Conservation (phyloP, 257 asterid species). For the Cruciata laevipes region DNA sequence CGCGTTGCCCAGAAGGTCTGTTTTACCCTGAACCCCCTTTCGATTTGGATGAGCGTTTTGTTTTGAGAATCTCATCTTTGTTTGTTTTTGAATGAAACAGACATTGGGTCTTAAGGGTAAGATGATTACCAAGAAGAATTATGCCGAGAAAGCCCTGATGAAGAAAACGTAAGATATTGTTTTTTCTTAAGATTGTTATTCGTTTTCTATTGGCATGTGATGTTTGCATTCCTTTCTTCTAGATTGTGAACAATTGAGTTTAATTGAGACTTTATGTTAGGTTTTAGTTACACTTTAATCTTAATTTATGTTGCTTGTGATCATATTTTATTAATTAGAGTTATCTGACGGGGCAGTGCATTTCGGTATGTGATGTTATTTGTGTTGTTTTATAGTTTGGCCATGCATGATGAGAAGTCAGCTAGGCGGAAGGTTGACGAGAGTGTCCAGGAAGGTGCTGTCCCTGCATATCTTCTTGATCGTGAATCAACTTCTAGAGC, state of each 20-base stretch:
- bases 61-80: neutral
- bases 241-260: neutral
- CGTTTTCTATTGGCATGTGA: neutral
- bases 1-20: conserved; percentile 61
- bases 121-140: conserved; percentile 76
- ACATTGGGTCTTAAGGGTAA: conserved; percentile 94
- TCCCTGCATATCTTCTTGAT: conserved; percentile 94
- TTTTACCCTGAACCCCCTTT: neutral
- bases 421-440: conserved; percentile 84
- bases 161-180: conserved; percentile 86
- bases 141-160: conserved; percentile 85
- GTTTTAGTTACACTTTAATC: neutral
- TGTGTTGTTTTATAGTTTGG: conserved; percentile 38
- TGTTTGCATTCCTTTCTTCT: too few species aligned
- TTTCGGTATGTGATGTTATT: neutral
- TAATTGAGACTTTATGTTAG: neutral
- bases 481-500: conserved; percentile 92
- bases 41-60: neutral
- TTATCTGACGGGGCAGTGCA: neutral
- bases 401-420: conserved; percentile 87
- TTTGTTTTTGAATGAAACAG: conserved; percentile 25
- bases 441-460: conserved; percentile 77
- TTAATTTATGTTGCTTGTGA: neutral
- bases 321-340: neutral
- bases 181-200: neutral